Percentiles rank a stretch among this genome's conserved stretches.
Conservation (phyloP, 345 rosid species). For the Barbarea vulgaris region DNA sequence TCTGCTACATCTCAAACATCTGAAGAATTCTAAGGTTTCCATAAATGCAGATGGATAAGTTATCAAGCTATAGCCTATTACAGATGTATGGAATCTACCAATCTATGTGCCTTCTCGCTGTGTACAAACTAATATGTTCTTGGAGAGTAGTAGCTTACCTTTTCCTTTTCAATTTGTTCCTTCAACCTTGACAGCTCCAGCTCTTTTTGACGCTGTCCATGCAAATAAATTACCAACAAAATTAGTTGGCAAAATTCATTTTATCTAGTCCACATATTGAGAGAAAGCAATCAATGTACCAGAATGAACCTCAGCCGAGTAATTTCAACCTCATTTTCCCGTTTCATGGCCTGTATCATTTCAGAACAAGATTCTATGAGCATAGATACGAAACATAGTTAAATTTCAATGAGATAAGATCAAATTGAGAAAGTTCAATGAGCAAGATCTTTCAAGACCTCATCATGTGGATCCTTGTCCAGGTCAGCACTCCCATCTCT, state of each 20-base stretch:
- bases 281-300: slow-evolving; percentile 53
- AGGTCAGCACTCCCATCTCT: slow-evolving; percentile 39
- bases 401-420: slow-evolving; percentile 1
- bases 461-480: slow-evolving; percentile 48
- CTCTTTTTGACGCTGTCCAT: slow-evolving; percentile 76
- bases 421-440: slow-evolving; percentile 20
- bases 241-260: slow-evolving; percentile 13
- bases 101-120: background rate
- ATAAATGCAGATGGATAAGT: too few relatives aligned
- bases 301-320: slow-evolving; percentile 70
- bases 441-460: slow-evolving; percentile 46
- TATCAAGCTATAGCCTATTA: too few relatives aligned
- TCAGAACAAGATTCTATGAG: slow-evolving; percentile 32
- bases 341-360: slow-evolving; percentile 49
- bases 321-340: slow-evolving; percentile 59
- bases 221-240: slow-evolving; percentile 25
- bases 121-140: background rate
- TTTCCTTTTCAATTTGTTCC: slow-evolving; percentile 85
- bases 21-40: too few relatives aligned
- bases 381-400: background rate
- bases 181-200: slow-evolving; percentile 73
- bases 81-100: background rate
- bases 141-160: slow-evolving; percentile 49
- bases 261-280: slow-evolving; percentile 9
- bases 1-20: too few relatives aligned